Evolutionary conservation across 179 eudicot species (phyloP), one percentile per base, ranked within the genome.

Genomic region (Heliamphora pulchella): DNA sequence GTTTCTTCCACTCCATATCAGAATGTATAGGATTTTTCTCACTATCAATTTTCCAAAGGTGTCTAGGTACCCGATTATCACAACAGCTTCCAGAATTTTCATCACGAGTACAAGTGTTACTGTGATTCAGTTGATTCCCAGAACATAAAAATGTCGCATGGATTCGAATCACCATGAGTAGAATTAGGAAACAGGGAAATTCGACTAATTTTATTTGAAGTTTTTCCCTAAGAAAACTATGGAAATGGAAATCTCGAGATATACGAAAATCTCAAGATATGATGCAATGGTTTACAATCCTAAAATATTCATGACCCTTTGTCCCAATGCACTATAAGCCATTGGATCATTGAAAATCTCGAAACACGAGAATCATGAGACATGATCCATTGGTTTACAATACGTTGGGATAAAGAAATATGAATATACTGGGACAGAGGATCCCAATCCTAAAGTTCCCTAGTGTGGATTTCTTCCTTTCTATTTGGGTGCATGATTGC

Each of bases 1-100:
- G 85, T 87, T 89, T 85, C 94, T 90, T 83, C 89, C 91, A 80
- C 95, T 97, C 81, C 91, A 91, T 15, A 93, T 84, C 89, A 93
- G 84, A 61, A 93, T 89, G 68, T 86, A 93, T 83, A 91, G 79
- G 11, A 91, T 91, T 81, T 86, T 91, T n/a, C 79, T 89, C 97
- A 73, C 83, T 78, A 39, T 87, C 92, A 80, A 61, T 78, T 4
- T 82, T 67, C 41, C 46, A 5, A 71, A 81, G 84, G 78, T 71
- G 76, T 58, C 44, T 72, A 5, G 63, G 62, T 8, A 77, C 79
- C 44, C 74, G 81, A 66, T 79, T 53, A 72, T 81, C 54, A 50
- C 53, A 70, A 76, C 47, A 69, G 62, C 61, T 68, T 20, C 68
- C 80, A 71, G 71, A 48, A 57, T 84, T 70, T 72, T 66, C 83